Evolutionary conservation across 495 filamentous ascomycete species (phyloP), one percentile per base, ranked within the genome.

Genomic region (Mytilinidion resinicola): DNA sequence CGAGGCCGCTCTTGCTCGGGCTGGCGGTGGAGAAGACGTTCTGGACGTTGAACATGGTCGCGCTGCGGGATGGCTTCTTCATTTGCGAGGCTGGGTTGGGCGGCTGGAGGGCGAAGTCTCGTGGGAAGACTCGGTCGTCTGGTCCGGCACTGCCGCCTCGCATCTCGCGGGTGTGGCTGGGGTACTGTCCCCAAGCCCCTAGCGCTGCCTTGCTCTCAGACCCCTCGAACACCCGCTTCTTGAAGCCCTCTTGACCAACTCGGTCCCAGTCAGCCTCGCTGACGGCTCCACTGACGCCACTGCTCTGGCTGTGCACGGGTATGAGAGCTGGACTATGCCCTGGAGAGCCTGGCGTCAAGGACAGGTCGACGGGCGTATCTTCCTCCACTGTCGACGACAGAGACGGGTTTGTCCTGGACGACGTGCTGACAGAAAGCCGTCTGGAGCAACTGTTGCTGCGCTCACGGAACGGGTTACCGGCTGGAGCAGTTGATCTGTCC

Each of bases 81-180:
- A 30, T 30, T 30, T 30, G 25, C 3, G 25, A 3, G 25, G 25
- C 3, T 6, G 25, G 2, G 25, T 30, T 30, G 25, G 25, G 25
- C 1, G 9, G 25, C 53, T 67, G 61, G n/a, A 64, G 43, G 2
- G 66, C 66, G 56, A 69, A 69, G 49, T 69, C 66, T 2, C 66
- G 60, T 4, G 61, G 37, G 1, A 44, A 19, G 47, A 69, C 56
- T 8, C 42, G 12, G 38, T 69, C 66, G 3, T 20, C 9, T 17
- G 52, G 51, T 4, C 64, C 53, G 25, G 66, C 66, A 39, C 43
- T 53, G 3, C 25, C 47, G 19, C 51, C 62, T 14, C 66, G 60
- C 17, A 62, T 52, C 1, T 52, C 48, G 14, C 64, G 60, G 9
- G 57, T 61, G 44, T 69, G 66, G 35, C 44, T 60, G 2, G 66